Evolutionary conservation across 2,329 filamentous ascomycete species (phyloP).

Genomic region (Penicillium brevicompactum): DNA sequence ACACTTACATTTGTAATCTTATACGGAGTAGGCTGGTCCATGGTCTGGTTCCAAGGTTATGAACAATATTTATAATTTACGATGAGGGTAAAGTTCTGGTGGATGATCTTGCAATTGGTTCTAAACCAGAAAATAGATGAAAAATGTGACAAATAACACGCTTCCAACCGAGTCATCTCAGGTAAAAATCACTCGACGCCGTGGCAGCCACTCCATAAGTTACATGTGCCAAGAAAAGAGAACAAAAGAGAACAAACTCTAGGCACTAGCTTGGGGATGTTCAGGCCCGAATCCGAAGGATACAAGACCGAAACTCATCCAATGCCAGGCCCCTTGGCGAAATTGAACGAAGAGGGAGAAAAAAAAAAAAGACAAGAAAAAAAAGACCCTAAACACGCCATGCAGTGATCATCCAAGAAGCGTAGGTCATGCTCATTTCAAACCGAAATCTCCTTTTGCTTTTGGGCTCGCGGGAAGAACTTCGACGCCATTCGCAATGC

Average conservation of each 20-base stretch:
- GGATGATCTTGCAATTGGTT: constrained; percentile 18
- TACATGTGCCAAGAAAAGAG: constrained; percentile 28
- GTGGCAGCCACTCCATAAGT: constrained; percentile 26
- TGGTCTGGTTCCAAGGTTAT: no score
- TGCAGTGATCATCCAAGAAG: constrained; percentile 27
- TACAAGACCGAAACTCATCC: constrained; percentile 5
- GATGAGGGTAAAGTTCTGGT: background rate
- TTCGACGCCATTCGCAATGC: constrained; percentile 30
- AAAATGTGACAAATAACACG: constrained; percentile 13
- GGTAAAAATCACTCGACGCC: constrained; percentile 25
- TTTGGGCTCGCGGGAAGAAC: constrained; percentile 16
- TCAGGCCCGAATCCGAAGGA: background rate
- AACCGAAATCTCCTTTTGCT: constrained; percentile 16
- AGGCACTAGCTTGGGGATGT: background rate
- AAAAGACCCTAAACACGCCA: constrained; percentile 19
- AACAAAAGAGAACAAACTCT: constrained; percentile 8
- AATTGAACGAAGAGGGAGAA: constrained; percentile 16
- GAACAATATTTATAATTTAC: no score
- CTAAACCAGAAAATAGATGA: constrained; percentile 10
- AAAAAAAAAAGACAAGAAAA: constrained; percentile 12
- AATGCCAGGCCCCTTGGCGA: background rate
- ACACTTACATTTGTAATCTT: no score
- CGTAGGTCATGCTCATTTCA: constrained; percentile 20
- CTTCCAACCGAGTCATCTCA: constrained; percentile 21
- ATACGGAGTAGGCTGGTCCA: no score